phyloP scores from a whole-genome alignment of 2,329 filamentous ascomycete genomes.

The Cladosporium sp. region DNA sequence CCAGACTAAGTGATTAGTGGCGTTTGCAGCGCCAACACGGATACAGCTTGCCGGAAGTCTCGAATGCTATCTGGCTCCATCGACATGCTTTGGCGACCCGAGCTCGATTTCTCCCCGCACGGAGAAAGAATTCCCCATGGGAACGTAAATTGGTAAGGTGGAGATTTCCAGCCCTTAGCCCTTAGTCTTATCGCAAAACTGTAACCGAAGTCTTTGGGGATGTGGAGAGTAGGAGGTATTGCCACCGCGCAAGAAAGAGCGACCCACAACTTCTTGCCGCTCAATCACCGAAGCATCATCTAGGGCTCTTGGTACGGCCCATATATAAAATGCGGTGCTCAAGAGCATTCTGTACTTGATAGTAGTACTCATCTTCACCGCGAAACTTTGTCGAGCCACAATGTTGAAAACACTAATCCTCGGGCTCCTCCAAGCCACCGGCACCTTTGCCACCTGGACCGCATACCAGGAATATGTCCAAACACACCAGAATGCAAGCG shows the following conservation, averaged over 20 bases:
- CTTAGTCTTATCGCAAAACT: neutral
- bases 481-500: constrained; percentile 22
- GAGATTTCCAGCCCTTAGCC: neutral
- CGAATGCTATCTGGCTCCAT: neutral
- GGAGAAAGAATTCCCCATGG: constrained; percentile 11
- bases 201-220: neutral
- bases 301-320: neutral
- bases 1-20: neutral
- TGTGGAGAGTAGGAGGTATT: neutral
- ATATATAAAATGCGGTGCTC: constrained; percentile 7
- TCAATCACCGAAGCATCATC: neutral
- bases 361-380: neutral
- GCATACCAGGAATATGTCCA: constrained; percentile 32
- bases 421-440: constrained; percentile 23
- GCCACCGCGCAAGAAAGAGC: neutral
- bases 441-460: constrained; percentile 31
- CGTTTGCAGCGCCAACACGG: neutral
- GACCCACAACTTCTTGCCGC: neutral
- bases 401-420: constrained; percentile 20
- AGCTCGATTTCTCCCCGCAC: constrained; percentile 5
- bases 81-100: neutral
- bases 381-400: constrained; percentile 1
- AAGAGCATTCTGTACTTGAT: neutral
- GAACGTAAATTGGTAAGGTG: neutral
- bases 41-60: neutral